Percentiles rank a stretch among this genome's conserved stretches.
Evolutionary conservation across 2,329 filamentous ascomycete species (phyloP).

Genomic region (Didymella pinodella): DNA sequence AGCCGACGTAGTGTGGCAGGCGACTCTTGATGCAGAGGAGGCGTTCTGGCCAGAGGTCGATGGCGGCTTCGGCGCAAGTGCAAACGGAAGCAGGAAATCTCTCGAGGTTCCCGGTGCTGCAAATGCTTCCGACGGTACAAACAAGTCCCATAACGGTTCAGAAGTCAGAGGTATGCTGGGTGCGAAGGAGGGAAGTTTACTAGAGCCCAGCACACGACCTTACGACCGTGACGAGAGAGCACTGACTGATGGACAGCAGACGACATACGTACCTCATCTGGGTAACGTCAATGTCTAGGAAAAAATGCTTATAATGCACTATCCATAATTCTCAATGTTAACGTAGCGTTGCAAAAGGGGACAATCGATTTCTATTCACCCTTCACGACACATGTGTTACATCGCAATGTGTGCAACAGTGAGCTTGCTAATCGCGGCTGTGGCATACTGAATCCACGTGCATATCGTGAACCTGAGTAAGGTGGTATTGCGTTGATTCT

Average conservation of each 20-base stretch:
- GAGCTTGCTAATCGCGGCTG: too few species aligned
- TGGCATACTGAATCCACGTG: background rate
- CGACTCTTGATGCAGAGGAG: slow-evolving; percentile 45
- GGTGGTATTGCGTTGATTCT: too few species aligned
- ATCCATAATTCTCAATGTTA: background rate
- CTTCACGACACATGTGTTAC: background rate
- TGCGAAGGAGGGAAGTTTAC: slow-evolving; percentile 12
- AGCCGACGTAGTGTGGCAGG: slow-evolving; percentile 36
- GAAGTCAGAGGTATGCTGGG: slow-evolving; percentile 8
- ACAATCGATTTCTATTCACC: background rate
- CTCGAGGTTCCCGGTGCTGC: background rate
- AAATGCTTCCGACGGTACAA: background rate
- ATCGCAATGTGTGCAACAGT: too few species aligned
- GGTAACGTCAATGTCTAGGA: slow-evolving; percentile 7
- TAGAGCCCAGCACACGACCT: slow-evolving; percentile 6
- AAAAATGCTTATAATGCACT: background rate
- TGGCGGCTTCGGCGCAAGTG: background rate
- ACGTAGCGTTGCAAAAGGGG: background rate
- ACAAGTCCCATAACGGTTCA: background rate
- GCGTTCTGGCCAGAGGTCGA: slow-evolving; percentile 44
- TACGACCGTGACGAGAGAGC: slow-evolving; percentile 4
- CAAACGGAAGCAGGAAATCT: background rate
- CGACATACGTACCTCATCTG: slow-evolving; percentile 13
- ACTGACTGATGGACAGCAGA: background rate
- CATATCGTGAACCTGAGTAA: background rate